Evolutionary conservation across 2,329 filamentous ascomycete genomes (phyloP).

Genomic region (Ceratocystiopsis minuta): DNA sequence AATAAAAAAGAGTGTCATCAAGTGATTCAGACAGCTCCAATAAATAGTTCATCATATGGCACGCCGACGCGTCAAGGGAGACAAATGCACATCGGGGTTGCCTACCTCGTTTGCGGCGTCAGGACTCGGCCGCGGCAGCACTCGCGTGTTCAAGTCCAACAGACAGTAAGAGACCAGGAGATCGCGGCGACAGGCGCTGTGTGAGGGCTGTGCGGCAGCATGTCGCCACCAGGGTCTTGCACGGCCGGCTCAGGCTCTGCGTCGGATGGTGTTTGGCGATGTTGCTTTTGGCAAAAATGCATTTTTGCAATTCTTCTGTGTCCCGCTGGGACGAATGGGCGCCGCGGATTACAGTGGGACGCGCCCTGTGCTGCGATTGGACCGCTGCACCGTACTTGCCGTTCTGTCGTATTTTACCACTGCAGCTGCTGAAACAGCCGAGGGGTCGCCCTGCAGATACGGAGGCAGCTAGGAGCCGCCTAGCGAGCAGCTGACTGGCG

Average conservation of each 20-base stretch:
- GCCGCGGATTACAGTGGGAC: background rate
- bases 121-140: too few relatives aligned
- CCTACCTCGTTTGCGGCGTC: too few relatives aligned
- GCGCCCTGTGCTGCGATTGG: background rate
- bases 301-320: too few relatives aligned
- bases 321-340: too few relatives aligned
- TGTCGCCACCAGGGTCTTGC: constrained; percentile 1
- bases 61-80: too few relatives aligned
- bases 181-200: too few relatives aligned
- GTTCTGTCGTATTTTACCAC: background rate
- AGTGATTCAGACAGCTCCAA: constrained; percentile 56
- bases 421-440: constrained; percentile 5
- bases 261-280: background rate
- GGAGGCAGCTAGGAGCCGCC: too few relatives aligned
- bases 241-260: background rate
- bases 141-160: background rate
- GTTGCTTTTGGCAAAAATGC: background rate
- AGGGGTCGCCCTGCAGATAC: constrained; percentile 3
- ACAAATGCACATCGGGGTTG: too few relatives aligned
- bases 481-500: too few relatives aligned
- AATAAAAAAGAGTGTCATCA: constrained; percentile 34
- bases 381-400: too few relatives aligned
- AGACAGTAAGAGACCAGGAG: background rate
- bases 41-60: constrained; percentile 34
- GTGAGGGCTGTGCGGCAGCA: background rate